Percentiles rank a stretch among this genome's conserved stretches.
phyloP scores from a whole-genome alignment of 495 filamentous ascomycete species.

The Immersiella caudata region DNA sequence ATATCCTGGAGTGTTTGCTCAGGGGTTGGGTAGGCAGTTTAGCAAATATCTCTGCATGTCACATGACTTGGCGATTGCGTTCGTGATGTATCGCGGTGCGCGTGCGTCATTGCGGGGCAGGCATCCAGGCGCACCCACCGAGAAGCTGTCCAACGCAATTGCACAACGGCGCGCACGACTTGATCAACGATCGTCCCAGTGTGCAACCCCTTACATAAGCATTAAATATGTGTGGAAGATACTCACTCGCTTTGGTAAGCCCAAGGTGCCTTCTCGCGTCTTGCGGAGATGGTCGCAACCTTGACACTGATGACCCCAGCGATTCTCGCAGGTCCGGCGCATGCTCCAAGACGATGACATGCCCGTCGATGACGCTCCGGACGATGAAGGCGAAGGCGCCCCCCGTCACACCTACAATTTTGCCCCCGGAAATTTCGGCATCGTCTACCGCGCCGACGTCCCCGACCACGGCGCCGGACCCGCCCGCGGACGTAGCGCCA shows the following conservation, averaged over 20 bases:
- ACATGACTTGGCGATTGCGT: slow-evolving; percentile 31
- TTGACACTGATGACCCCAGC: slow-evolving; percentile 40
- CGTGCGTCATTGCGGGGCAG: slow-evolving; percentile 4
- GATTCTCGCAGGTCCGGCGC: slow-evolving; percentile 66
- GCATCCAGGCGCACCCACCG: not conserved
- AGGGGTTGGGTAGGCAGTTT: too few species aligned
- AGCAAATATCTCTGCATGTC: not conserved
- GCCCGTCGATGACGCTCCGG: slow-evolving; percentile 74
- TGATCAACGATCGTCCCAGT: too few species aligned
- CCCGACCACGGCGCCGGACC: slow-evolving; percentile 56
- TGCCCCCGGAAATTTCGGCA: slow-evolving; percentile 81
- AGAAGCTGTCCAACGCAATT: slow-evolving; percentile 11
- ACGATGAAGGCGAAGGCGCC: slow-evolving; percentile 59
- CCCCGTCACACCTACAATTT: slow-evolving; percentile 89
- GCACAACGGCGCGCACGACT: too few species aligned
- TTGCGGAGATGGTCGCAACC: not conserved
- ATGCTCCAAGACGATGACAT: slow-evolving; percentile 75
- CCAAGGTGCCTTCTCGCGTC: not conserved
- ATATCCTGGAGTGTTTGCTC: not conserved
- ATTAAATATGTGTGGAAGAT: slow-evolving; percentile 77
- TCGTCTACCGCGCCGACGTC: slow-evolving; percentile 80
- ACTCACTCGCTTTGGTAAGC: slow-evolving; percentile 77
- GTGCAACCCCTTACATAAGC: not conserved
- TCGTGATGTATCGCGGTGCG: slow-evolving; percentile 10
- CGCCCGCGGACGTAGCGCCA: slow-evolving; percentile 23